A percentile compares a stretch with the other conserved stretches of the same genome.
Evolutionary conservation across 2,329 filamentous ascomycete species (phyloP).

Genomic region (Phymatotrichopsis omnivora): DNA sequence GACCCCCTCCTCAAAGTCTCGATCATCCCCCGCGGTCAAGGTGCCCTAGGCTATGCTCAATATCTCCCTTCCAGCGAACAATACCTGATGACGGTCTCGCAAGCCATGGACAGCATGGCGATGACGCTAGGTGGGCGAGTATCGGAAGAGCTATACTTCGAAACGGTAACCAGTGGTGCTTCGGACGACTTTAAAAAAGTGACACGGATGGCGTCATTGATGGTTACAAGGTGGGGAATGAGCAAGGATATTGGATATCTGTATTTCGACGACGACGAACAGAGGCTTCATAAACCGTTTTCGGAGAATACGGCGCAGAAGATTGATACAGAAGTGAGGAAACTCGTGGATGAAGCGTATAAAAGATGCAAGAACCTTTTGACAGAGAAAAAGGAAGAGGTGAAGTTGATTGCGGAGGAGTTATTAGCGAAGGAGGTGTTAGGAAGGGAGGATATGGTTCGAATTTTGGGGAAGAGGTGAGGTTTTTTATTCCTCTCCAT

Average conservation of each 20-base stretch:
- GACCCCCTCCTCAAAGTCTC: slow-evolving; percentile 96
- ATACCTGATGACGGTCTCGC: slow-evolving; percentile 89
- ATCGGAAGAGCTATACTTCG: slow-evolving; percentile 92
- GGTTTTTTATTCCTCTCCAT: not conserved
- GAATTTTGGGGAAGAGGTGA: slow-evolving; percentile 64
- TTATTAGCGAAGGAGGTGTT: slow-evolving; percentile 85
- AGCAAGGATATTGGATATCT: slow-evolving; percentile 85
- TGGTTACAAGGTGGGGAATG: slow-evolving; percentile 99
- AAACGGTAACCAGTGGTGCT: slow-evolving; percentile 88
- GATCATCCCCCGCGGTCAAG: slow-evolving; percentile 92
- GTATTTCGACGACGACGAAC: slow-evolving; percentile 72
- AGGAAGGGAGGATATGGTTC: slow-evolving; percentile 80
- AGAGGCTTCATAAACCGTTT: slow-evolving; percentile 86
- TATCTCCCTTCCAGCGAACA: slow-evolving; percentile 78
- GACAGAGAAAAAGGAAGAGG: slow-evolving; percentile 72
- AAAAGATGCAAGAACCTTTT: slow-evolving; percentile 78
- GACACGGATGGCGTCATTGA: slow-evolving; percentile 85
- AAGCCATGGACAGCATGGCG: slow-evolving; percentile 98
- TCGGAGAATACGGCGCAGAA: slow-evolving; percentile 85
- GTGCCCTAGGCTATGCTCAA: slow-evolving; percentile 89
- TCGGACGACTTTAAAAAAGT: slow-evolving; percentile 99
- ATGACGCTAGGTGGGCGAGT: slow-evolving; percentile 97
- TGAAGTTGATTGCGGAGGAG: slow-evolving; percentile 87
- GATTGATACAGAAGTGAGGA: slow-evolving; percentile 83
- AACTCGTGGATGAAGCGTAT: slow-evolving; percentile 88